Conservation (phyloP, 371 early-diverging fungal genomes). For the Smittium mucronatum region DNA sequence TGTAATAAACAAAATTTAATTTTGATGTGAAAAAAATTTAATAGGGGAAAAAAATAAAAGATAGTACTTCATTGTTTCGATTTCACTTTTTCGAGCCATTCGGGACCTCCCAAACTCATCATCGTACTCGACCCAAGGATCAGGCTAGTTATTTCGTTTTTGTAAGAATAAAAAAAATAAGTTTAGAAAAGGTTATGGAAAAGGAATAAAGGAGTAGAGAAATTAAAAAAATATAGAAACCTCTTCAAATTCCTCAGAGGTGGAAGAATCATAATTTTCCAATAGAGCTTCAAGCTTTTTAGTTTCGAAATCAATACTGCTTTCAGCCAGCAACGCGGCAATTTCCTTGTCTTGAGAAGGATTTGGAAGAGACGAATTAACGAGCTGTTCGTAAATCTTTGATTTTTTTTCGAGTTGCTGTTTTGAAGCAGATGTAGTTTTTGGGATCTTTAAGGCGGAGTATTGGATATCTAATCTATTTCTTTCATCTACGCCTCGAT, state of each 20-base stretch:
- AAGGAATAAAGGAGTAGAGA: no score
- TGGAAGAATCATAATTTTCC: no score
- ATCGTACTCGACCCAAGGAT: conserved; percentile 20
- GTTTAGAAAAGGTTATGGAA: no score
- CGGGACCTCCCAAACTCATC: conserved; percentile 32
- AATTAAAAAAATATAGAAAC: no score
- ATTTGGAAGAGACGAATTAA: background rate
- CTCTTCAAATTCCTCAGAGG: no score
- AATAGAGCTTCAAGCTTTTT: background rate
- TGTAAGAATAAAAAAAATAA: no score
- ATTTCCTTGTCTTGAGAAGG: background rate
- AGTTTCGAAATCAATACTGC: background rate
- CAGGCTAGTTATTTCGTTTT: conserved; percentile 12
- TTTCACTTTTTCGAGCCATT: conserved; percentile 16
- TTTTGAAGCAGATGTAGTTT: background rate
- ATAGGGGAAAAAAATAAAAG: background rate
- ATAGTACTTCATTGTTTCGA: background rate
- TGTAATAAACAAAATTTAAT: background rate
- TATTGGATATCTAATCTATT: background rate
- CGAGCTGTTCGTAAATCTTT: background rate
- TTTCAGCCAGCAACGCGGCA: background rate
- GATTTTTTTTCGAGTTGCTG: background rate
- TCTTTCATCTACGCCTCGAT: background rate
- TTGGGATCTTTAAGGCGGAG: background rate
- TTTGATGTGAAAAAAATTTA: background rate